phyloP scores from a whole-genome alignment of 108 stramenopile genomes.

The Nitzschia sp. region DNA sequence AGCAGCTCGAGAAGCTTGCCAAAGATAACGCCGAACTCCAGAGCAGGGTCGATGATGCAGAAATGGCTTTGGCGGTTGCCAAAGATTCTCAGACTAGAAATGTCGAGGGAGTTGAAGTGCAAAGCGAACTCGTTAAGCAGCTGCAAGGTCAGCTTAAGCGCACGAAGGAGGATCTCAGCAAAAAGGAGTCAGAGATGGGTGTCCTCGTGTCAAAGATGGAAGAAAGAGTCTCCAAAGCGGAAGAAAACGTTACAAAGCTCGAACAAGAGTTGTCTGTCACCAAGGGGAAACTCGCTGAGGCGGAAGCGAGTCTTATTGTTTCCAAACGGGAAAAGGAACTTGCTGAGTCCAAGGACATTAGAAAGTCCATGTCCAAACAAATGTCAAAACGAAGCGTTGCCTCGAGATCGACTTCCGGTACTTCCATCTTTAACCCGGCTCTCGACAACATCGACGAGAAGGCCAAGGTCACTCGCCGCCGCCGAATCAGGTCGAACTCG shows the following conservation, averaged over 20 bases:
- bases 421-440: conserved; percentile 31
- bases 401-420: conserved; percentile 9
- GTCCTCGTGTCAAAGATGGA: conserved; percentile 42
- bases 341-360: conserved; percentile 36
- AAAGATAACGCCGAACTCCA: conserved; percentile 65
- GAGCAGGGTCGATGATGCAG: conserved; percentile 61
- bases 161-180: conserved; percentile 58
- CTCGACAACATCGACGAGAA: conserved; percentile 28
- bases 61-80: conserved; percentile 45
- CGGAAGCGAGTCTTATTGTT: conserved; percentile 64
- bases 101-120: conserved; percentile 38
- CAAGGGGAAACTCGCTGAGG: conserved; percentile 68
- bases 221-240: conserved; percentile 45
- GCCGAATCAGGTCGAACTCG: conserved; percentile 69
- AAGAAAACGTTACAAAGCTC: conserved; percentile 52
- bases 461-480: conserved; percentile 33
- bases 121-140: conserved; percentile 67
- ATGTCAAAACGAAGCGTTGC: conserved; percentile 14
- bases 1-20: conserved; percentile 45
- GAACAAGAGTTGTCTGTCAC: conserved; percentile 58
- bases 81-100: conserved; percentile 41
- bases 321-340: conserved; percentile 44
- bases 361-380: conserved; percentile 3
- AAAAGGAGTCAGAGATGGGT: conserved; percentile 65
- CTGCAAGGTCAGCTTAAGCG: conserved; percentile 67